These are phyloP conservation scores for Yamadazyma friedrichii DNA, from an alignment of 1,139 yeast species.

Conservation along the genomic window DNA sequence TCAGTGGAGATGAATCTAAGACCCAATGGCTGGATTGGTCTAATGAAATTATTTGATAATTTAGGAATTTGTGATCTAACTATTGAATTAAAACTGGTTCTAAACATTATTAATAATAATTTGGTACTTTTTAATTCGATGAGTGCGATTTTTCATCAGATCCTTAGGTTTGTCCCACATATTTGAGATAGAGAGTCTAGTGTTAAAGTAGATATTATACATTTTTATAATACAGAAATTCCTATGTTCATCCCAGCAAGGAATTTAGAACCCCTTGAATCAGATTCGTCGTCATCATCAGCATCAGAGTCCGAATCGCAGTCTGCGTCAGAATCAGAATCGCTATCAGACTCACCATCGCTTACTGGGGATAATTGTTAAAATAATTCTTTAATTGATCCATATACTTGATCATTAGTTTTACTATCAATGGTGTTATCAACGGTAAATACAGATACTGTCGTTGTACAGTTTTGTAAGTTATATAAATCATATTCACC, in stretches of 20 bases:
- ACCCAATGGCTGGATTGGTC: constrained; percentile 1
- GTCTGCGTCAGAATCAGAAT: too few relatives aligned
- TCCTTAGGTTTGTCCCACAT: too few relatives aligned
- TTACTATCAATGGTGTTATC: constrained; percentile 18
- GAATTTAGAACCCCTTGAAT: too few relatives aligned
- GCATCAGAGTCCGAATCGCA: too few relatives aligned
- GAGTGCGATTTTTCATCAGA: constrained; percentile 2
- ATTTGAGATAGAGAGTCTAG: too few relatives aligned
- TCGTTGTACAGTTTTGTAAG: constrained; percentile 28
- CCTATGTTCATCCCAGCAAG: too few relatives aligned
- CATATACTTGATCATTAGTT: constrained; percentile 4
- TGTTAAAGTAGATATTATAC: too few relatives aligned
- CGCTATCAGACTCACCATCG: too few relatives aligned
- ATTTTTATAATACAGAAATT: too few relatives aligned
- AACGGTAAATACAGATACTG: constrained; percentile 38
- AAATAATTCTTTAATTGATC: constrained; percentile 1
- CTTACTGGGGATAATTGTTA: not conserved
- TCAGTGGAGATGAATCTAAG: constrained; percentile 70
- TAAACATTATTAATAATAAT: constrained; percentile 7
- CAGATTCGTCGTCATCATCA: too few relatives aligned
- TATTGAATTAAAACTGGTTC: not conserved
- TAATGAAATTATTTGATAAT: not conserved
- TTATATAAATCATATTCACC: constrained; percentile 28
- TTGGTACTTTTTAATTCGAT: constrained; percentile 2
- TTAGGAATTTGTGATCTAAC: not conserved